Evolutionary conservation across 371 early-diverging fungal genomes (phyloP).

Genomic region (Mortierella sp.): DNA sequence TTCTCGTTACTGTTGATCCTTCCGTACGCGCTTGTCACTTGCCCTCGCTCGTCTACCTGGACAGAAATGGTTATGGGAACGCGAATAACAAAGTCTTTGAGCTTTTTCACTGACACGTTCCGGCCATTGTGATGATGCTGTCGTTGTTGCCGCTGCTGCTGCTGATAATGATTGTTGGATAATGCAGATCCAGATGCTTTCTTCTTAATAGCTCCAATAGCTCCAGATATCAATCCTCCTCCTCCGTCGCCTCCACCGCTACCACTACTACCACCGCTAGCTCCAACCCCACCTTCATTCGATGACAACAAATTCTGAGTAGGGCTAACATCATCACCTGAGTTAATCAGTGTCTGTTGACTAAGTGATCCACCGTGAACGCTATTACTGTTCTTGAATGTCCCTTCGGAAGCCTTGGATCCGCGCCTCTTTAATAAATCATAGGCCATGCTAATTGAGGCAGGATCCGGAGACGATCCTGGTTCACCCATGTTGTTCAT

Average conservation of each 20-base stretch:
- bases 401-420: slow-evolving; percentile 23
- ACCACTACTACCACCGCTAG: too few species aligned
- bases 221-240: slow-evolving; percentile 21
- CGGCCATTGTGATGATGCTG: neutral
- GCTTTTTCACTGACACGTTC: slow-evolving; percentile 17
- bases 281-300: too few species aligned
- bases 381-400: slow-evolving; percentile 5
- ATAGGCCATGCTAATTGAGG: neutral
- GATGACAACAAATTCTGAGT: neutral
- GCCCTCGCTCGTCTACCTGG: slow-evolving; percentile 24
- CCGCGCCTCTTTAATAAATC: slow-evolving; percentile 12
- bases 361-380: neutral
- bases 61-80: slow-evolving; percentile 46
- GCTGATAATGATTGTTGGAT: neutral
- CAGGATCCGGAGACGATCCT: neutral
- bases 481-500: neutral
- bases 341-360: slow-evolving; percentile 1
- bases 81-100: slow-evolving; percentile 52
- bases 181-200: slow-evolving; percentile 32
- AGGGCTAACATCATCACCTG: neutral
- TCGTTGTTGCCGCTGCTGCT: neutral
- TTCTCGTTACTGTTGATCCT: neutral
- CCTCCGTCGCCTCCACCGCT: neutral
- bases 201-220: slow-evolving; percentile 37
- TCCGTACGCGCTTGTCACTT: neutral